phyloP scores from a whole-genome alignment of 2,329 filamentous ascomycete species.

The Aureobasidium leucospermi region DNA sequence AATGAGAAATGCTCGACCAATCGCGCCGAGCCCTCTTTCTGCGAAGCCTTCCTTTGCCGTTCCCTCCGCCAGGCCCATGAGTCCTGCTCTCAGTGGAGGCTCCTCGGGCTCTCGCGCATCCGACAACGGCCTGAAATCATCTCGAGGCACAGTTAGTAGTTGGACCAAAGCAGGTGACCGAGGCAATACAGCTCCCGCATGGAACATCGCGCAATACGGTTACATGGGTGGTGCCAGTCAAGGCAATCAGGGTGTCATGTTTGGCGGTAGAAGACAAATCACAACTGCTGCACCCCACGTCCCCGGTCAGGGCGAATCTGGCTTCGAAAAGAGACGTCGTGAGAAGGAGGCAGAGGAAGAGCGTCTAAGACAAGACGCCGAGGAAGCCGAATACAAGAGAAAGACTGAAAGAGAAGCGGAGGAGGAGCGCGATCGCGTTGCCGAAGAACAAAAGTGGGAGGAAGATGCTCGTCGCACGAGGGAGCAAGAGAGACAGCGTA shows the following conservation, averaged over 20 bases:
- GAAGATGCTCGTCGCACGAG: slow-evolving; percentile 55
- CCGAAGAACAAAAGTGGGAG: slow-evolving; percentile 62
- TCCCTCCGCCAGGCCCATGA: slow-evolving; percentile 32
- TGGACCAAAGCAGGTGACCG: slow-evolving; percentile 88
- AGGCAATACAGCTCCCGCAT: slow-evolving; percentile 73
- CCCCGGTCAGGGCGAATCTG: slow-evolving; percentile 58
- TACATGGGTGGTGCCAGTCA: slow-evolving; percentile 98
- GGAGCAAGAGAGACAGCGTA: slow-evolving; percentile 51
- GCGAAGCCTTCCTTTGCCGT: slow-evolving; percentile 21
- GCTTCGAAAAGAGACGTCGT: slow-evolving; percentile 66
- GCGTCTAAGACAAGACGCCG: slow-evolving; percentile 38
- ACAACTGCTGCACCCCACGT: slow-evolving; percentile 74
- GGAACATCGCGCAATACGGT: slow-evolving; percentile 98
- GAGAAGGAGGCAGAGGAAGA: slow-evolving; percentile 52
- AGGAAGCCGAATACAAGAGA: slow-evolving; percentile 45
- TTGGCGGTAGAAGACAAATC: slow-evolving; percentile 87
- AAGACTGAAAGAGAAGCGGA: slow-evolving; percentile 52
- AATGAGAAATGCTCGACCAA: not conserved
- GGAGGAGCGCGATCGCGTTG: slow-evolving; percentile 53
- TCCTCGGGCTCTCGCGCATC: slow-evolving; percentile 53
- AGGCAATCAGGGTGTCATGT: slow-evolving; percentile 87
- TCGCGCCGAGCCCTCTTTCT: not conserved
- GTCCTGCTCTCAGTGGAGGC: slow-evolving; percentile 41
- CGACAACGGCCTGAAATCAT: slow-evolving; percentile 38
- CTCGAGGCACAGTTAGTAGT: slow-evolving; percentile 60